Evolutionary conservation across 345 rosid species (phyloP), one percentile per base, ranked within the genome.

Genomic region (Hibiscus syriacus): DNA sequence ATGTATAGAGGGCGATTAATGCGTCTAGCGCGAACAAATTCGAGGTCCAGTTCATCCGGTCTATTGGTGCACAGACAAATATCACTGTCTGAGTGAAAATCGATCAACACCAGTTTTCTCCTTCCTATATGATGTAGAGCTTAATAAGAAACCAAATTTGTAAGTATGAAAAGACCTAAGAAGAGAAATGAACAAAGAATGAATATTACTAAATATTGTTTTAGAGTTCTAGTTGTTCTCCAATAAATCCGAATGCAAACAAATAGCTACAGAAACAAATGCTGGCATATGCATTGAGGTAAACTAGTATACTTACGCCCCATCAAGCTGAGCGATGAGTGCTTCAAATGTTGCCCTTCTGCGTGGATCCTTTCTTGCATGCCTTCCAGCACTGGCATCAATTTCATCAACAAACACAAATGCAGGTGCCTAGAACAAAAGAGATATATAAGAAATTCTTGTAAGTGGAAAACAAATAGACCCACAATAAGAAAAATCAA

Each of bases 61-160:
- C 96, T 87, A 81, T 93, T 93, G 72, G 98, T 93, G 98, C 98
- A 76, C 98, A 93, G 55, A 93, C 85, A 85, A 93, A 93, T 82
- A 93, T 93, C 77, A 93, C 97, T 93, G 98, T 73, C 86, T 84
- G 59, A 88, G 82, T 13, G 98, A 90, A 86, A 87, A 93, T 52
- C 94, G 89, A 77, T 90, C 96, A 3, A 87, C 74, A 5, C 98
- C 98, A 16, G 85, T 87, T 80, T 81, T 90, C 55, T 90, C 97
- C 87, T 90, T 90, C 79, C 98, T 93, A 70, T 67, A 74, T 58
- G 55, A 74, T 13, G 52, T 53, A 11, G 25, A 48, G 45, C 25
- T 30, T 55, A 20, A 65, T 38, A 63, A 53, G 46, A 82, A 70
- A 56, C 68, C 58, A 60, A 39, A 22, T 66, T 53, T 26, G n/a